These are phyloP conservation scores for Agrocybe pediades DNA, from an alignment of 768 basidiomycete genomes.

Conservation along the genomic window DNA sequence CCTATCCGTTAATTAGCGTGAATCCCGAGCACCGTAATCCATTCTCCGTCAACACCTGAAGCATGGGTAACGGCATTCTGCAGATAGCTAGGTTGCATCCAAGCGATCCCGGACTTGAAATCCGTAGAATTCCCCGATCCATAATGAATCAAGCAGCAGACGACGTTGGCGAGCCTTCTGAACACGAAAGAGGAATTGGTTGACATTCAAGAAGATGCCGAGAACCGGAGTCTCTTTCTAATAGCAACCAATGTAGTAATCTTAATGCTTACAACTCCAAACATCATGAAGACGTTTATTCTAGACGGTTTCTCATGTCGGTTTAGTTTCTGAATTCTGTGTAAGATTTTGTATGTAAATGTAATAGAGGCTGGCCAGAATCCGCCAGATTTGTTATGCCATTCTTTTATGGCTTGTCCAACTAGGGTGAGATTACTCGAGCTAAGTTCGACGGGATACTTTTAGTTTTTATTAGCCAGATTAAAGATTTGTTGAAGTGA, in stretches of 20 bases:
- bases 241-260: background rate
- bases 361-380: background rate
- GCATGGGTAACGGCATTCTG: constrained; percentile 21
- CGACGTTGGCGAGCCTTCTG: no score
- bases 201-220: background rate
- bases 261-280: no score
- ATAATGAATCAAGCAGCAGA: no score
- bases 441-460: background rate
- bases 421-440: constrained; percentile 2
- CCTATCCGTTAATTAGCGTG: constrained; percentile 15
- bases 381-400: background rate
- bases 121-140: no score
- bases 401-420: background rate
- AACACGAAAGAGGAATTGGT: no score
- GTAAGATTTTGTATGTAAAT: no score
- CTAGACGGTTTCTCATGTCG: background rate
- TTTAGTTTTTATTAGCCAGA: background rate
- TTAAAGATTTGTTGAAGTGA: background rate
- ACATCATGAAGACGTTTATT: background rate
- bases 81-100: no score
- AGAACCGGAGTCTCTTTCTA: background rate
- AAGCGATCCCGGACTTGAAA: no score
- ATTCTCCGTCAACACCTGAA: constrained; percentile 17
- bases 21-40: constrained; percentile 30
- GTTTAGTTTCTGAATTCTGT: background rate